Percentiles rank a stretch among this genome's conserved stretches.
Evolutionary conservation across 306 rosid species (phyloP).

Genomic region (Cercis canadensis): DNA sequence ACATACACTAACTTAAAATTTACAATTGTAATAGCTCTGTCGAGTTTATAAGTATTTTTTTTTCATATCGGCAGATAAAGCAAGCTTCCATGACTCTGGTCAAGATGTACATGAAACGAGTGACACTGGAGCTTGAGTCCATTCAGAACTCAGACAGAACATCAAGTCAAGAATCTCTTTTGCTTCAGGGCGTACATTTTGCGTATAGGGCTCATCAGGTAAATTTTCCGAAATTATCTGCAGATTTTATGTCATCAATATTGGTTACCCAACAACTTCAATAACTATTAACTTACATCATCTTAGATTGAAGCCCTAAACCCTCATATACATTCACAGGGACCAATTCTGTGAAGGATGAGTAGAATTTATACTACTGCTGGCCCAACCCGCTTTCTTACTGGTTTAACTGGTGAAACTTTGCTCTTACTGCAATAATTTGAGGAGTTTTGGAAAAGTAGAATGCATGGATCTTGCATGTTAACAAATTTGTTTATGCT

Average conservation of each 20-base stretch:
- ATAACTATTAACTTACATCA: background rate
- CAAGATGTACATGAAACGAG: slow-evolving; percentile 87
- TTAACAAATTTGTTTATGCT: background rate
- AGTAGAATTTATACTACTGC: background rate
- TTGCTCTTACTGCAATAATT: background rate
- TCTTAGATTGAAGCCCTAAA: slow-evolving; percentile 9
- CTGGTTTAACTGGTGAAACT: background rate
- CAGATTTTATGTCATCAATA: background rate
- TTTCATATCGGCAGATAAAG: slow-evolving; percentile 67
- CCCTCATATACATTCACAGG: slow-evolving; percentile 11
- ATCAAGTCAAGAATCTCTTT: slow-evolving; percentile 86
- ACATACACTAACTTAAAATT: background rate
- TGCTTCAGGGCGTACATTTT: slow-evolving; percentile 85
- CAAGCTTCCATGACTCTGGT: slow-evolving; percentile 79
- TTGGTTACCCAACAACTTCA: slow-evolving; percentile 16
- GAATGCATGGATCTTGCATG: no score
- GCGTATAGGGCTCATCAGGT: slow-evolving; percentile 95
- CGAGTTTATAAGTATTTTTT: slow-evolving; percentile 15
- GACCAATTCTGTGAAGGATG: slow-evolving; percentile 3
- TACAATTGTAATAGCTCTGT: slow-evolving; percentile 19
- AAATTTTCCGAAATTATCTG: slow-evolving; percentile 26
- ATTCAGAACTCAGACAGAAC: slow-evolving; percentile 71
- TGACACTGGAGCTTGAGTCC: slow-evolving; percentile 75
- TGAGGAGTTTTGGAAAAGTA: background rate
- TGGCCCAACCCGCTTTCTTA: background rate